Evolutionary conservation across 441 rosid species (phyloP), one percentile per base, ranked within the genome.

Genomic region (Pelargonium fulgidum): DNA sequence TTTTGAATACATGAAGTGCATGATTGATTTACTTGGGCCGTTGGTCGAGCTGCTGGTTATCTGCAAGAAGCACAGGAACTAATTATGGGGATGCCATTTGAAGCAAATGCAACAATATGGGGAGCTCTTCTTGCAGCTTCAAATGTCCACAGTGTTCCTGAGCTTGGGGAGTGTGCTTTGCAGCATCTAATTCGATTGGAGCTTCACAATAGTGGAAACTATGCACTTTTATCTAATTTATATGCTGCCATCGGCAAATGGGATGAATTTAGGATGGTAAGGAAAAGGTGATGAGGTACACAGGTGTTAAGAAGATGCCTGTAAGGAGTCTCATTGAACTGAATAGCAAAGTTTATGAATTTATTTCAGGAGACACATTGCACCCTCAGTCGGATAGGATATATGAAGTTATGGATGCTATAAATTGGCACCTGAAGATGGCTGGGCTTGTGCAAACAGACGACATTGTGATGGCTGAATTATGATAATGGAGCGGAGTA

Each of bases 51-150:
- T n/a, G 92, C 84, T n/a, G 93, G 95, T 36, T 80, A 52, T 67
- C 82, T 93, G 66, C 74, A 71, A 33, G 95, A 87, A 76, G 96
- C 95, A 0, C 76, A 78, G 65, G 73, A 76, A 69, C 68, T 89
- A 67, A 62, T 81, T n/a, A 72, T 72, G 65, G 69, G 14, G 36
- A 89, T 91, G 96, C 93, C 98, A 1, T 86, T 78, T 45, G 80
- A 86, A 69, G 83, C 85, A n/a, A 88, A 84, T 68, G 88, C 86
- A 5, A 86, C 93, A 52, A 83, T 87, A 68, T 80, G 91, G 87
- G 93, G 94, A 65, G 88, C 93, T 47, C 86, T 88, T 61, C 89
- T 88, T 24, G 80, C 80, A 69, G 89, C 96, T 41, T 85, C 86
- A 47, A 78, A 74, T 71, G 80, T 76, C 70, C 79, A 77, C 81